These are phyloP conservation scores for Astrephomene gubernaculifera DNA, from an alignment of 139 green algal species.

Conservation along the genomic window DNA sequence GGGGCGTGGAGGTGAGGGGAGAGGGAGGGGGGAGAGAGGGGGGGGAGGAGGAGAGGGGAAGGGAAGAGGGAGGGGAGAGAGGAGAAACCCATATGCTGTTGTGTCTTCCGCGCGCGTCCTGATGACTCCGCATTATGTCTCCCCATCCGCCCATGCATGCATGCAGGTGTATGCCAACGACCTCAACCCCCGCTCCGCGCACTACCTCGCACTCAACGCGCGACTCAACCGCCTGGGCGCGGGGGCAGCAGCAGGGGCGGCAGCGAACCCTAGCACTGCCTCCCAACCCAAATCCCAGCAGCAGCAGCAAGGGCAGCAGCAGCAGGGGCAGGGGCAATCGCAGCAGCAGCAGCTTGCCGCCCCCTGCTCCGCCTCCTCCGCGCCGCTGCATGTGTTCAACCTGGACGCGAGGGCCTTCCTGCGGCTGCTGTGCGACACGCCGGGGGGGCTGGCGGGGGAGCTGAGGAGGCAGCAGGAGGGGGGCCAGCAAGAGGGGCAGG, in stretches of 20 bases:
- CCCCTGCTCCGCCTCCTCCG: no score
- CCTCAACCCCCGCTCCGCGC: conserved; percentile 90
- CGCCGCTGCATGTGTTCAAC: conserved; percentile 71
- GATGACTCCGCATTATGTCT: no score
- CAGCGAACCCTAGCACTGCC: no score
- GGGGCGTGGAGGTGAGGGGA: conserved; percentile 78
- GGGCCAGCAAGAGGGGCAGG: conserved; percentile 27
- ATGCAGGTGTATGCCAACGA: conserved; percentile 95
- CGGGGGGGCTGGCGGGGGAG: not conserved
- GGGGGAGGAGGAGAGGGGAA: not conserved
- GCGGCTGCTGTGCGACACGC: conserved; percentile 60
- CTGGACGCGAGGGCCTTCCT: conserved; percentile 86
- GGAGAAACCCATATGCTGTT: not conserved
- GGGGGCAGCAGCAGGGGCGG: no score
- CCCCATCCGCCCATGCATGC: no score
- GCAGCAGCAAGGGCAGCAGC: no score
- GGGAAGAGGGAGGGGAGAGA: not conserved
- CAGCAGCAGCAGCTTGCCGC: not conserved
- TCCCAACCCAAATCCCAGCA: no score
- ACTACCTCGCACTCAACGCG: conserved; percentile 86
- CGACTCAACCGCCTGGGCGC: conserved; percentile 81
- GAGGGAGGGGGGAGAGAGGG: not conserved
- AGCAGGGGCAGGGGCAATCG: no score
- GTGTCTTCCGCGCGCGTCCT: no score
- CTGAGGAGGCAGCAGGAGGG: not conserved